phyloP scores from a whole-genome alignment of 106 monocot genomes.

The Posidonia australis region DNA sequence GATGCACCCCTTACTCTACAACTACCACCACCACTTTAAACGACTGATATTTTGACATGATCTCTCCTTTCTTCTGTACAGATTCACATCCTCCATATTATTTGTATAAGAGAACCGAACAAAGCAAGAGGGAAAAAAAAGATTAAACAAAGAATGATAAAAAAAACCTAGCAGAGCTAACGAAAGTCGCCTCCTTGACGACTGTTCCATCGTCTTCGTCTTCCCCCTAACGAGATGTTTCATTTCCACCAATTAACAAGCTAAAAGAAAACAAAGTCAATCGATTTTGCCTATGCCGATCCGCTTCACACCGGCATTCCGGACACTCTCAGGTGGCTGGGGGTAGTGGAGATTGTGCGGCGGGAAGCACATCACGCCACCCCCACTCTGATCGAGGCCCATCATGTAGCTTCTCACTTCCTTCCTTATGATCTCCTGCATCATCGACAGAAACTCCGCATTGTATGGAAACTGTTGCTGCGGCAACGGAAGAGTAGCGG shows the following conservation, averaged over 20 bases:
- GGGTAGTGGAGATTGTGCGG: not conserved
- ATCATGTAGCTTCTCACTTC: conserved; percentile 24
- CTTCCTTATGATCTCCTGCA: conserved; percentile 26
- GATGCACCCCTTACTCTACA: too few relatives aligned
- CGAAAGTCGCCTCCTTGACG: not conserved
- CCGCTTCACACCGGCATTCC: conserved; percentile 18
- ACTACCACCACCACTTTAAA: too few relatives aligned
- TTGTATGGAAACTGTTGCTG: conserved; percentile 3
- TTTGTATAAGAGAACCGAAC: not conserved
- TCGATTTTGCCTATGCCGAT: conserved; percentile 19
- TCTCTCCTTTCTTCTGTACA: not conserved
- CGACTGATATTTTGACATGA: too few relatives aligned
- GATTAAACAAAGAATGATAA: not conserved
- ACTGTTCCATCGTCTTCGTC: not conserved
- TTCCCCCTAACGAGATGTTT: not conserved
- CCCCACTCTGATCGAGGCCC: conserved; percentile 7
- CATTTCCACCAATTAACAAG: not conserved
- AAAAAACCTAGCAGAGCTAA: not conserved
- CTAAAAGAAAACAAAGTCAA: not conserved
- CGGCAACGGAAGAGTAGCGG: not conserved
- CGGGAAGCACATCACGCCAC: not conserved
- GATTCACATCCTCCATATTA: not conserved
- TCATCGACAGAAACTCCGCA: conserved; percentile 17
- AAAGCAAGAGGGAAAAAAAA: not conserved
- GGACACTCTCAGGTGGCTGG: conserved; percentile 10